phyloP scores from a whole-genome alignment of 2,329 filamentous ascomycete genomes.

The Colletotrichum sp. region DNA sequence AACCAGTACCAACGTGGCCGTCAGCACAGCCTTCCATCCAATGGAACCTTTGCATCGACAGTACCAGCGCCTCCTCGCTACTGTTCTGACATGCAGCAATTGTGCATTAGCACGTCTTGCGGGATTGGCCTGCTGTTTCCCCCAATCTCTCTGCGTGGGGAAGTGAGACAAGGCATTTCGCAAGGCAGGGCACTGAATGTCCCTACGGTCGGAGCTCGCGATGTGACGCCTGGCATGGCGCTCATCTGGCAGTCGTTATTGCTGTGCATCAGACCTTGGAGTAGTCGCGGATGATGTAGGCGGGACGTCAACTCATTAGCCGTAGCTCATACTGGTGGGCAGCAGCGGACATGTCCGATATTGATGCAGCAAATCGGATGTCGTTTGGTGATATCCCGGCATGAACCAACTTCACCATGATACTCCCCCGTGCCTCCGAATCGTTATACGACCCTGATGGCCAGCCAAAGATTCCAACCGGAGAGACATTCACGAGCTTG shows the following conservation, averaged over 20 bases:
- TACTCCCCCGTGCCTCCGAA: not conserved
- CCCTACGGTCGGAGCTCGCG: constrained; percentile 7
- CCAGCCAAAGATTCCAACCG: not conserved
- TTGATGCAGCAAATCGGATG: not conserved
- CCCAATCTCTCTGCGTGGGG: not conserved
- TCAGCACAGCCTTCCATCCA: constrained; percentile 20
- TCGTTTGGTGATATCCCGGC: not conserved
- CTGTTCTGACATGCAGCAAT: constrained; percentile 13
- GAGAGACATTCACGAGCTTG: not conserved
- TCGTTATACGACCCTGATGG: not conserved
- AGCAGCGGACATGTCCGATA: constrained; percentile 6
- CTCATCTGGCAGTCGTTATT: not conserved
- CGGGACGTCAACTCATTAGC: not conserved
- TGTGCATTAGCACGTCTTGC: not conserved
- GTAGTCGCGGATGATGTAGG: not conserved
- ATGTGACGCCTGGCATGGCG: not conserved
- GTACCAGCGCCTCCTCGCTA: constrained; percentile 3
- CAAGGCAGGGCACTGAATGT: constrained; percentile 2
- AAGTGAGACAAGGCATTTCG: constrained; percentile 2
- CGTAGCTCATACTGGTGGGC: not conserved
- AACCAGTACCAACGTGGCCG: not conserved
- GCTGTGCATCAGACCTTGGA: not conserved
- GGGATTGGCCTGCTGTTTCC: not conserved
- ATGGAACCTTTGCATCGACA: constrained; percentile 3
- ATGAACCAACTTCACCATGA: not conserved